phyloP scores from a whole-genome alignment of 2,329 filamentous ascomycete genomes.

The Trichophyton rubrum region DNA sequence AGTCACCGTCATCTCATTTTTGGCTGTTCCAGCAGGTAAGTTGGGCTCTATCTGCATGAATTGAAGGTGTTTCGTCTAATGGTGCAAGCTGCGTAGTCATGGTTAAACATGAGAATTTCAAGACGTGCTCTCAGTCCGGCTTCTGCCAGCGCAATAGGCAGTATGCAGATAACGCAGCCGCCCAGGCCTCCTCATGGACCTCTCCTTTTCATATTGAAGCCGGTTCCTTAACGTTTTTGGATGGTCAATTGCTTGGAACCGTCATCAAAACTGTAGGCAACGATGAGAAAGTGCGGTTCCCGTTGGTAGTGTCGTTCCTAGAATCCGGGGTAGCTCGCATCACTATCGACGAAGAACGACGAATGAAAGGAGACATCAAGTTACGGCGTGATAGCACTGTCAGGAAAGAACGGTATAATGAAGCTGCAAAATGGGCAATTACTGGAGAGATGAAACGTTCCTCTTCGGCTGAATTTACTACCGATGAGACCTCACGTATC shows the following conservation, averaged over 20 bases:
- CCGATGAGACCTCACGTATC: conserved; percentile 53
- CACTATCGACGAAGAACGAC: conserved; percentile 79
- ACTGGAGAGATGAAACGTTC: conserved; percentile 68
- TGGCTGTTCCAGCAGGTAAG: conserved; percentile 55
- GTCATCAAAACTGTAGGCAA: conserved; percentile 67
- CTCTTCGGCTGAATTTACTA: conserved; percentile 54
- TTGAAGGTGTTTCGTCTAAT: neutral
- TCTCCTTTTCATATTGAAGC: conserved; percentile 69
- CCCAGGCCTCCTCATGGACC: conserved; percentile 55
- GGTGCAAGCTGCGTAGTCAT: conserved; percentile 41
- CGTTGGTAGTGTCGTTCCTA: conserved; percentile 75
- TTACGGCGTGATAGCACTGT: conserved; percentile 71
- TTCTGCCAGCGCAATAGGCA: conserved; percentile 94
- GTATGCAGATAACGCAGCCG: conserved; percentile 64
- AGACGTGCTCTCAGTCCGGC: conserved; percentile 87
- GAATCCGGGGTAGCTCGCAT: conserved; percentile 80
- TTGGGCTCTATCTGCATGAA: neutral
- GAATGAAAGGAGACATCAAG: conserved; percentile 77
- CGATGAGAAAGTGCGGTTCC: conserved; percentile 59
- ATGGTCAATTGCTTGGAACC: conserved; percentile 65
- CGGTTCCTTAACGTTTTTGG: conserved; percentile 59
- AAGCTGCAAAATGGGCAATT: conserved; percentile 73
- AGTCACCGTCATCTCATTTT: conserved; percentile 45
- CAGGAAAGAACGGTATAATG: conserved; percentile 89
- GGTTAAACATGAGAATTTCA: conserved; percentile 96